Conservation (phyloP, 192 early-diverging fungal genomes). For the Chytriomyces sp. region DNA sequence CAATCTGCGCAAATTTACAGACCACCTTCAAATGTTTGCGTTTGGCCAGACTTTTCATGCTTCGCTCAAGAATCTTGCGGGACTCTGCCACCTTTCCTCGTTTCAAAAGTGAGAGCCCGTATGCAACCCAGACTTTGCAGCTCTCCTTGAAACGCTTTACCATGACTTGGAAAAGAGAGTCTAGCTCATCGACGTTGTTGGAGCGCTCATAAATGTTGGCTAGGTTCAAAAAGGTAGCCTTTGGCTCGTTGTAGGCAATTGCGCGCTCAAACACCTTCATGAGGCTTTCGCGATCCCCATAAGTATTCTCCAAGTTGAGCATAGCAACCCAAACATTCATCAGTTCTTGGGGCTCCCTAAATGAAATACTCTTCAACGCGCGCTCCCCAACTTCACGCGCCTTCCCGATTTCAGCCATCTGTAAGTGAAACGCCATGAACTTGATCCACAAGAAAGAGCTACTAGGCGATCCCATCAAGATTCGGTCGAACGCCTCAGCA, state of each 20-base stretch:
- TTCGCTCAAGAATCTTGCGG: constrained; percentile 78
- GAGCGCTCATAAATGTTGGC: constrained; percentile 88
- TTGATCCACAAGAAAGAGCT: constrained; percentile 99
- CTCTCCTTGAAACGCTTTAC: constrained; percentile 83
- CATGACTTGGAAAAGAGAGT: constrained; percentile 72
- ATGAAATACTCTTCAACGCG: constrained; percentile 88
- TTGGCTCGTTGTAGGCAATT: constrained; percentile 81
- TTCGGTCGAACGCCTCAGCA: constrained; percentile 86
- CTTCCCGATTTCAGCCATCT: constrained; percentile 88
- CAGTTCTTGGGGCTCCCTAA: constrained; percentile 92
- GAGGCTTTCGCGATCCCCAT: constrained; percentile 81
- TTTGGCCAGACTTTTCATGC: constrained; percentile 84
- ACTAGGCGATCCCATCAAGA: constrained; percentile 92
- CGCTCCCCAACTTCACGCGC: constrained; percentile 92
- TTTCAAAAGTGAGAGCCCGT: constrained; percentile 80
- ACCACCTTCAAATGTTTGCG: constrained; percentile 95
- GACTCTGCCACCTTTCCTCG: constrained; percentile 72
- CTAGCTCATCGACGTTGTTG: constrained; percentile 64
- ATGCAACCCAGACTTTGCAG: constrained; percentile 88
- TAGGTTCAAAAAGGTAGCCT: constrained; percentile 84
- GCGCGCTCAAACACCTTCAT: constrained; percentile 85
- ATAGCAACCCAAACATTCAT: constrained; percentile 97
- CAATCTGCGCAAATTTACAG: constrained; percentile 93
- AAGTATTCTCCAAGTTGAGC: constrained; percentile 95
- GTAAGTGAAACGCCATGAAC: constrained; percentile 97